phyloP scores from a whole-genome alignment of 352 stramenopile species.

The Salisapilia sapeloensis region DNA sequence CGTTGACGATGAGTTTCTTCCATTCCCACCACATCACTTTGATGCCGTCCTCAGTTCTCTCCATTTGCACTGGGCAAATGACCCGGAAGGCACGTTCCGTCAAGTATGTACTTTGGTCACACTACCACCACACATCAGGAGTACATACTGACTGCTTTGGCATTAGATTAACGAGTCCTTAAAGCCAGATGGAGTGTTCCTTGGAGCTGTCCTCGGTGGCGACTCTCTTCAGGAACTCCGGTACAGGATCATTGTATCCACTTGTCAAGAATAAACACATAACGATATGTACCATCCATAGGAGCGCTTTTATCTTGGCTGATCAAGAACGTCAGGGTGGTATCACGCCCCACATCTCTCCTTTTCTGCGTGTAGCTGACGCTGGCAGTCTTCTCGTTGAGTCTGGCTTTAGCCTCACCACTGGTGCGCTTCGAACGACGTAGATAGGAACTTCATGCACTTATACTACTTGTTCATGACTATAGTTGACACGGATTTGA shows the following conservation, averaged over 20 bases:
- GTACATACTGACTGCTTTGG: background rate
- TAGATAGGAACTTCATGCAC: background rate
- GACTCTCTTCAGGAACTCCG: constrained; percentile 92
- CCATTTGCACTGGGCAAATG: constrained; percentile 95
- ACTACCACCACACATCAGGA: background rate
- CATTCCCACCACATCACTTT: constrained; percentile 90
- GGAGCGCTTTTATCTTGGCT: constrained; percentile 85
- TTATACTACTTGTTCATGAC: background rate
- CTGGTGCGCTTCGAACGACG: too few species aligned
- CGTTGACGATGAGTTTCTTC: constrained; percentile 87
- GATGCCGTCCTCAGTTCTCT: constrained; percentile 93
- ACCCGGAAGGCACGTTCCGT: constrained; percentile 80
- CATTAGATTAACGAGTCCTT: constrained; percentile 64
- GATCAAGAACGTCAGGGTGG: constrained; percentile 92
- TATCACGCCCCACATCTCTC: constrained; percentile 89
- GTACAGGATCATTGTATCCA: constrained; percentile 7
- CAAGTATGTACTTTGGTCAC: constrained; percentile 14
- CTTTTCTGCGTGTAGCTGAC: constrained; percentile 92
- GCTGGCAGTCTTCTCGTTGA: constrained; percentile 85
- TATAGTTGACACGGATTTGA: constrained; percentile 92
- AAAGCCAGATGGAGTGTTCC: constrained; percentile 94
- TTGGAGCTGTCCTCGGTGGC: constrained; percentile 91
- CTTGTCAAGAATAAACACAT: background rate
- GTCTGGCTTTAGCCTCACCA: constrained; percentile 90
- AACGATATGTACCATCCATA: constrained; percentile 4